Conservation (phyloP, 495 filamentous ascomycete species). For the Jackrogersella minutella region DNA sequence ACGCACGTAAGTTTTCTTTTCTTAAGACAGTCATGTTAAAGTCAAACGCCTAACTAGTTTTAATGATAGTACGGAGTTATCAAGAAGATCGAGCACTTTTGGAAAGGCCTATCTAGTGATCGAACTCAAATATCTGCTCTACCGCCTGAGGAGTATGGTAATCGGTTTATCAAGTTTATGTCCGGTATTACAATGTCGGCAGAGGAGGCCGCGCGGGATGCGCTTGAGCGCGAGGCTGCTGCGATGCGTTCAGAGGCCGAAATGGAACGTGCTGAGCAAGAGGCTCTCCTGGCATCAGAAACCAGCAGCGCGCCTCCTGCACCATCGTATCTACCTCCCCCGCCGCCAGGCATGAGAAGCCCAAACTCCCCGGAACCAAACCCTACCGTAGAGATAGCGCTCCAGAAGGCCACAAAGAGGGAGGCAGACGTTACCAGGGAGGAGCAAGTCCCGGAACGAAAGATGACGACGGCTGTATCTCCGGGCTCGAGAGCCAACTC, state of each 20-base stretch:
- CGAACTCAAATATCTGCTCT: constrained; percentile 90
- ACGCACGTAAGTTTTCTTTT: constrained; percentile 75
- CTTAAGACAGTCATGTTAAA: background rate
- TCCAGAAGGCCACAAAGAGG: constrained; percentile 46
- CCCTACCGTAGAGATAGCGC: constrained; percentile 44
- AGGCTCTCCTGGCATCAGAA: constrained; percentile 15
- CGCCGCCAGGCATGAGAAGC: constrained; percentile 54
- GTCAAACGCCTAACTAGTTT: constrained; percentile 41
- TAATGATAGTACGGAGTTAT: constrained; percentile 76
- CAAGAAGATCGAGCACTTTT: constrained; percentile 90
- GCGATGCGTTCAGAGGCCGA: constrained; percentile 47
- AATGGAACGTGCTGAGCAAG: constrained; percentile 42
- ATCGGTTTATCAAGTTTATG: constrained; percentile 95
- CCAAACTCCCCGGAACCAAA: constrained; percentile 55
- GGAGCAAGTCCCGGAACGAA: constrained; percentile 57
- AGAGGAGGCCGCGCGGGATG: constrained; percentile 77
- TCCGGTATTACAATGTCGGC: constrained; percentile 85
- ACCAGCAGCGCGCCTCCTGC: constrained; percentile 46
- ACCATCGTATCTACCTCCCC: constrained; percentile 54
- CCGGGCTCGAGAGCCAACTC: constrained; percentile 58
- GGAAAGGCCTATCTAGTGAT: constrained; percentile 86
- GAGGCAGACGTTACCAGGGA: constrained; percentile 54
- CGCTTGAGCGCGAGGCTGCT: constrained; percentile 58
- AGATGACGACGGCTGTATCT: constrained; percentile 57
- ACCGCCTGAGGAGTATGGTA: constrained; percentile 90